Evolutionary conservation across 2,329 filamentous ascomycete genomes (phyloP).

Genomic region (Aspergillus arachidicola): DNA sequence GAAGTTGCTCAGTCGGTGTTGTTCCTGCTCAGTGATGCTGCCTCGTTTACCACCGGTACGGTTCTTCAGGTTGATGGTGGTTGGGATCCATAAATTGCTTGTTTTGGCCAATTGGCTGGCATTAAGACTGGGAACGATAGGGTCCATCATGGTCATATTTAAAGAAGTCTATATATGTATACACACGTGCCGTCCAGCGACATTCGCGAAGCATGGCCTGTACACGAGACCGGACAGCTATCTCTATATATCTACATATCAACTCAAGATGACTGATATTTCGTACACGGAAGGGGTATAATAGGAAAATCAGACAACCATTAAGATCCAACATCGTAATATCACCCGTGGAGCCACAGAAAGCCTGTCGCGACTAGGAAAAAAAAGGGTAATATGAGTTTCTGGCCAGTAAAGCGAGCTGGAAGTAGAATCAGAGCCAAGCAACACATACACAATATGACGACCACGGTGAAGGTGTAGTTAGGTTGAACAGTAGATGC

Average conservation of each 20-base stretch:
- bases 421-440: conserved; percentile 9
- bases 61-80: conserved; percentile 53
- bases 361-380: conserved; percentile 13
- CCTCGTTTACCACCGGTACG: conserved; percentile 51
- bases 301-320: neutral
- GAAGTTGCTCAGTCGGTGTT: conserved; percentile 49
- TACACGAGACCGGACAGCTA: neutral
- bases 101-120: neutral
- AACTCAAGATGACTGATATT: neutral
- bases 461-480: conserved; percentile 5
- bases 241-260: neutral
- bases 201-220: neutral
- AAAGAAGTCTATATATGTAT: neutral
- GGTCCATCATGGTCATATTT: neutral
- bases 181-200: neutral
- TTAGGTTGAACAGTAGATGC: conserved; percentile 1
- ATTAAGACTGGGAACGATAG: neutral
- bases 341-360: conserved; percentile 13
- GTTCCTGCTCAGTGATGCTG: conserved; percentile 51
- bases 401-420: neutral
- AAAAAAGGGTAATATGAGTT: conserved; percentile 7
- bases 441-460: conserved; percentile 22
- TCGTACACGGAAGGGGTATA: neutral
- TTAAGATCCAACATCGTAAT: neutral
- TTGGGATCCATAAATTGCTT: conserved; percentile 34